Conservation (phyloP, 768 basidiomycete species). For the Boletus rufocinnamomeus region DNA sequence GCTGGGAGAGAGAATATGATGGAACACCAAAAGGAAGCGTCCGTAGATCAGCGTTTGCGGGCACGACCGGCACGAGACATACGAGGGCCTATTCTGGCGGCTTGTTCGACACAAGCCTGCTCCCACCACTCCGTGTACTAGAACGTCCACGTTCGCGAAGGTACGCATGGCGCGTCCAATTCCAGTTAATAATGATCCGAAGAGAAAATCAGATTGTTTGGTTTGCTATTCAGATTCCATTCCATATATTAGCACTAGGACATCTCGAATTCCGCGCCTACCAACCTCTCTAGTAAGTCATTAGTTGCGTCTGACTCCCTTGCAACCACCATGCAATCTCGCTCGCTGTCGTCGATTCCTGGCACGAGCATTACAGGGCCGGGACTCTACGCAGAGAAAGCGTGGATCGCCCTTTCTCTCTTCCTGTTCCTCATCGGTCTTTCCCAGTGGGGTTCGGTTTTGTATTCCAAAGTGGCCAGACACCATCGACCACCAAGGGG, state of each 20-base stretch:
- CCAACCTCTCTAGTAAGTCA: background rate
- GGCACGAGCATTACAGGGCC: too few species aligned
- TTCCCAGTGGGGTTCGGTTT: slow-evolving; percentile 30
- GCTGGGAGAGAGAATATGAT: background rate
- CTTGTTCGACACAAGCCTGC: background rate
- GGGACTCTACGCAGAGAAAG: slow-evolving; percentile 5
- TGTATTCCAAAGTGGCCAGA: slow-evolving; percentile 23
- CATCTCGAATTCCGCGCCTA: background rate
- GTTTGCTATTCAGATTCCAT: background rate
- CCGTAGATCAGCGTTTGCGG: background rate
- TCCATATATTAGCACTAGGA: slow-evolving; percentile 7
- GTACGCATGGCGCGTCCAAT: background rate
- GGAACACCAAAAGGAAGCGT: background rate
- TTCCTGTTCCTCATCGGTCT: slow-evolving; percentile 24
- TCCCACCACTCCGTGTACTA: background rate
- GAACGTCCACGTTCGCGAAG: background rate
- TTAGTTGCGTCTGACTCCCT: background rate
- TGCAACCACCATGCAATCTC: slow-evolving; percentile 1
- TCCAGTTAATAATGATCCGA: background rate
- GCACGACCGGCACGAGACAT: background rate
- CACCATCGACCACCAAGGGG: background rate
- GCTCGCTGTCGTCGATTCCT: background rate
- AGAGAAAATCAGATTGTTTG: background rate
- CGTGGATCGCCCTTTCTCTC: slow-evolving; percentile 20
- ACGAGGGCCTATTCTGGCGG: background rate